Percentiles rank a stretch among this genome's conserved stretches.
Evolutionary conservation across 768 basidiomycete genomes (phyloP).

Genomic region (Suillus subalutaceus): DNA sequence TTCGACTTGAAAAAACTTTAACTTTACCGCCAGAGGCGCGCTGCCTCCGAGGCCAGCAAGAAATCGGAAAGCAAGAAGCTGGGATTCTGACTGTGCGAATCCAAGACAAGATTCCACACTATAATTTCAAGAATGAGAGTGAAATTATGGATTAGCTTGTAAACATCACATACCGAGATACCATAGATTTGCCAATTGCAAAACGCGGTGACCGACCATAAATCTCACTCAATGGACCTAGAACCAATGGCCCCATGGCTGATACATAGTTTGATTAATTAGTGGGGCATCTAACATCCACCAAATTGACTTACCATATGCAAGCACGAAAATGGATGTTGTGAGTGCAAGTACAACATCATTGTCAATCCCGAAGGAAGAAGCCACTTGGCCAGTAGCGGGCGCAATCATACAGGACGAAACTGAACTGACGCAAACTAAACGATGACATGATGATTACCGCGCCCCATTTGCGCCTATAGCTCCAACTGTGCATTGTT

Average conservation of each 20-base stretch:
- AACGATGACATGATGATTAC: constrained; percentile 67
- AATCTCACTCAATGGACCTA: constrained; percentile 72
- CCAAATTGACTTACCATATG: constrained; percentile 48
- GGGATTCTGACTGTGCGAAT: constrained; percentile 58
- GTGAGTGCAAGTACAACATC: constrained; percentile 53
- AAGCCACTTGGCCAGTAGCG: constrained; percentile 52
- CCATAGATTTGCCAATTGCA: constrained; percentile 67
- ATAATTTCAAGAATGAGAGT: constrained; percentile 13
- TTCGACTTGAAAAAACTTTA: background rate
- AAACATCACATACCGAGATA: constrained; percentile 51
- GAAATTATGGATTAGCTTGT: background rate
- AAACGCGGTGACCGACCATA: constrained; percentile 64
- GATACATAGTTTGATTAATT: constrained; percentile 2
- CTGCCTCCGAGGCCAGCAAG: constrained; percentile 73
- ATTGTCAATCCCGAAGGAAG: constrained; percentile 57
- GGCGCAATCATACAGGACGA: constrained; percentile 80
- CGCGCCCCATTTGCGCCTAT: constrained; percentile 62
- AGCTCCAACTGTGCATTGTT: constrained; percentile 50
- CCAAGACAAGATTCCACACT: constrained; percentile 67
- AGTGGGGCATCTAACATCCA: background rate
- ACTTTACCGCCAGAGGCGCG: constrained; percentile 56
- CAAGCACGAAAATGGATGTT: constrained; percentile 61
- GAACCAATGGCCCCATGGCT: constrained; percentile 38
- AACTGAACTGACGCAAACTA: constrained; percentile 68
- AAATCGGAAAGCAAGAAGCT: constrained; percentile 71